A percentile compares a stretch with the other conserved stretches of the same genome.
phyloP scores from a whole-genome alignment of 805 yeast species.

The Dipodascus geniculatus region DNA sequence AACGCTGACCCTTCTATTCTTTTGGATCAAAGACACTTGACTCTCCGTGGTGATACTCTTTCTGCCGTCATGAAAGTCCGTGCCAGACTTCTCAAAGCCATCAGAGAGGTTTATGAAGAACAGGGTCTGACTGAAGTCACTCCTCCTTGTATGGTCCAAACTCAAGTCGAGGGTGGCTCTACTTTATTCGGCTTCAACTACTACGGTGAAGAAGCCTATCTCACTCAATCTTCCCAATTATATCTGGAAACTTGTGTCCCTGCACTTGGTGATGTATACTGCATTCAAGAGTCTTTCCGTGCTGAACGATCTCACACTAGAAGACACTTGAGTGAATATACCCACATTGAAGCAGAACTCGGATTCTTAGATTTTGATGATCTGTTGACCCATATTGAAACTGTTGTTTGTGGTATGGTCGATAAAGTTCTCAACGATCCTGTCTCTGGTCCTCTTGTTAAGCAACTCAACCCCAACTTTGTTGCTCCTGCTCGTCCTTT shows the following conservation, averaged over 20 bases:
- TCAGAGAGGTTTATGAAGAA: constrained; percentile 68
- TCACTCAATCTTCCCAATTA: constrained; percentile 95
- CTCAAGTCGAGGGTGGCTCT: constrained; percentile 99
- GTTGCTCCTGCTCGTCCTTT: constrained; percentile 76
- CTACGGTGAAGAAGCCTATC: constrained; percentile 92
- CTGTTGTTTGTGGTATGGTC: constrained; percentile 54
- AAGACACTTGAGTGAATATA: constrained; percentile 93
- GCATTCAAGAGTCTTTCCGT: constrained; percentile 97
- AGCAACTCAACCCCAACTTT: constrained; percentile 88
- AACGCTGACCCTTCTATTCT: constrained; percentile 86
- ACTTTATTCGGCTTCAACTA: constrained; percentile 87
- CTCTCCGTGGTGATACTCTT: constrained; percentile 93
- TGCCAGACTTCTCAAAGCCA: constrained; percentile 58
- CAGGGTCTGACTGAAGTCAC: constrained; percentile 81
- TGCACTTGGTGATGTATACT: constrained; percentile 91
- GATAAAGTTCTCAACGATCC: constrained; percentile 80
- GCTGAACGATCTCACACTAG: constrained; percentile 98
- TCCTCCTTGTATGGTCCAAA: constrained; percentile 99
- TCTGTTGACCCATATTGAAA: constrained; percentile 74
- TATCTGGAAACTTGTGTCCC: constrained; percentile 95
- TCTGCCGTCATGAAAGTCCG: constrained; percentile 92
- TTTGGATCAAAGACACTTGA: constrained; percentile 88
- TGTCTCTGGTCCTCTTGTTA: constrained; percentile 77
- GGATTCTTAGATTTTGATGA: constrained; percentile 84
- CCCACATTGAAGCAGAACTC: constrained; percentile 93